phyloP scores from a whole-genome alignment of 2,329 filamentous ascomycete species.

The Mollisiaceae sp. region DNA sequence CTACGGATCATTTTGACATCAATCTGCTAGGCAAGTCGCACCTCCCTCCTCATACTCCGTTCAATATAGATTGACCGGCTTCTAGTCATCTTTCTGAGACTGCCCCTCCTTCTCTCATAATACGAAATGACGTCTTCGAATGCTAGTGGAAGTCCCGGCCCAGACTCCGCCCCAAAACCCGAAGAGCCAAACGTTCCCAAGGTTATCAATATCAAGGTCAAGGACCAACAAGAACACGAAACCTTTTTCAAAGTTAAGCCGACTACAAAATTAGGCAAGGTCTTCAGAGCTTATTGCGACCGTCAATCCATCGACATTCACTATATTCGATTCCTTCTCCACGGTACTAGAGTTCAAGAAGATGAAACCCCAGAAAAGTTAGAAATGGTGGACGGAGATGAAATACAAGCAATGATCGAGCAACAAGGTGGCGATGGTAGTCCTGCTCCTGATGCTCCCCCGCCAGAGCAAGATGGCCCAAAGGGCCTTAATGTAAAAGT shows the following conservation, averaged over 20 bases:
- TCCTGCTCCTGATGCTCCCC: not conserved
- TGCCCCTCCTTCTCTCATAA: not conserved
- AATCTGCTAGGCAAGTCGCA: not conserved
- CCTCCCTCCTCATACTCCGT: not conserved
- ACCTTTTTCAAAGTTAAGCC: slow-evolving; percentile 28
- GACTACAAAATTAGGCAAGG: slow-evolving; percentile 26
- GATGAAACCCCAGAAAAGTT: slow-evolving; percentile 24
- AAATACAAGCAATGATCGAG: slow-evolving; percentile 27
- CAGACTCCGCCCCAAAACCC: not conserved
- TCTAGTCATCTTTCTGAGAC: not conserved
- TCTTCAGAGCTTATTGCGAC: slow-evolving; percentile 28
- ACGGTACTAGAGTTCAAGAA: slow-evolving; percentile 27
- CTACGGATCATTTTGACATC: too few species aligned
- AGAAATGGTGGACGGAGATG: slow-evolving; percentile 31
- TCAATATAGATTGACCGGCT: not conserved
- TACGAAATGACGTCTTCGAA: slow-evolving; percentile 1
- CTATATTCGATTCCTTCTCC: slow-evolving; percentile 29
- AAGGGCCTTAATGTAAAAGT: slow-evolving; percentile 18
- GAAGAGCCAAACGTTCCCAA: not conserved
- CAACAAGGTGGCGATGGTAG: slow-evolving; percentile 23
- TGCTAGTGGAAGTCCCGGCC: not conserved
- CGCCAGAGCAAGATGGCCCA: not conserved
- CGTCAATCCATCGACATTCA: slow-evolving; percentile 10
- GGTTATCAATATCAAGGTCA: slow-evolving; percentile 24
- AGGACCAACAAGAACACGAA: slow-evolving; percentile 25